These are phyloP conservation scores for Peniophora sp. DNA, from an alignment of 1,284 basidiomycete genomes.

Conservation along the genomic window DNA sequence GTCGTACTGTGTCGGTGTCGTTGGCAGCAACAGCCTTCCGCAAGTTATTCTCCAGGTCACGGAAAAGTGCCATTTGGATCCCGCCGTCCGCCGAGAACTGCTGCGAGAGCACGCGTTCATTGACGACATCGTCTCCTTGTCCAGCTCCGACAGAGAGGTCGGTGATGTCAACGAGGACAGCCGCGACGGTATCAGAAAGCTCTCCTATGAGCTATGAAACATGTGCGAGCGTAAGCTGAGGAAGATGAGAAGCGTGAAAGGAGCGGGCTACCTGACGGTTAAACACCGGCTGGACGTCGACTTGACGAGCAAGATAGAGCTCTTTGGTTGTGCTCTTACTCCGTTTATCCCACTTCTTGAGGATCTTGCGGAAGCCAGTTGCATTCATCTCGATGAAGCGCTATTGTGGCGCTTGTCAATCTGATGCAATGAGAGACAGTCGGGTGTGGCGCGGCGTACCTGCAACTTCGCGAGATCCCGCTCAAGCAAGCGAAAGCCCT, in stretches of 20 bases:
- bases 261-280: constrained; percentile 73
- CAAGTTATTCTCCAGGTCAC: constrained; percentile 83
- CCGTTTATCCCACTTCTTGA: constrained; percentile 99
- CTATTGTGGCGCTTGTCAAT: constrained; percentile 33
- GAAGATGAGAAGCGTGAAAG: constrained; percentile 1
- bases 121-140: constrained; percentile 40
- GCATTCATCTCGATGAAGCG: constrained; percentile 99
- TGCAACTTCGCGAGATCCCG: constrained; percentile 95
- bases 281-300: constrained; percentile 97
- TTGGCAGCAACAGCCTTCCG: constrained; percentile 62
- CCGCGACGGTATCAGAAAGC: constrained; percentile 89
- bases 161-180: constrained; percentile 88
- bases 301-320: constrained; percentile 92
- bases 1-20: constrained; percentile 54
- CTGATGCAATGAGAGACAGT: constrained; percentile 8
- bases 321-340: constrained; percentile 94
- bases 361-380: constrained; percentile 94
- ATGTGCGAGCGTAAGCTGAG: background rate
- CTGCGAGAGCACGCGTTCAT: constrained; percentile 55
- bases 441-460: constrained; percentile 34
- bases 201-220: constrained; percentile 81
- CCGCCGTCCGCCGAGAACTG: constrained; percentile 61
- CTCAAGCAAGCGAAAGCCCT: constrained; percentile 93
- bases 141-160: constrained; percentile 67
- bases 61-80: constrained; percentile 63